Conservation (phyloP, 2,329 filamentous ascomycete species). For the Cladorrhinum sp. region DNA sequence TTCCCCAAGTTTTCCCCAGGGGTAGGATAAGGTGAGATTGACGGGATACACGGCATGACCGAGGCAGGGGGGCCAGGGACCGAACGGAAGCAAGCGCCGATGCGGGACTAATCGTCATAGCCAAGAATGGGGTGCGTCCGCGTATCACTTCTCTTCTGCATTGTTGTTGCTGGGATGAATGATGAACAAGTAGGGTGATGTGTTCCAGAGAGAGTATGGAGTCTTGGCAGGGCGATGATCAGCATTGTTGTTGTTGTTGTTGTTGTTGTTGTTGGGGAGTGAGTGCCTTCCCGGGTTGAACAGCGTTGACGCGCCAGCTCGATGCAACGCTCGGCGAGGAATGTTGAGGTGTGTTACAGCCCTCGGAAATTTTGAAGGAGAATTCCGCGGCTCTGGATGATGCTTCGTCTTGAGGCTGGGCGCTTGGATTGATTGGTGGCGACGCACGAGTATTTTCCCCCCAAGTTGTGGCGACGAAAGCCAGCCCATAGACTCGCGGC, state of each 20-base stretch:
- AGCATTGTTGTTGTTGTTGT: too few relatives aligned
- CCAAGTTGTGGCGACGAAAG: background rate
- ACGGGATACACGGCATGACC: constrained; percentile 15
- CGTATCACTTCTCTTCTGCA: background rate
- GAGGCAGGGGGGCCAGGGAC: constrained; percentile 12
- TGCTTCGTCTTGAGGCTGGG: background rate
- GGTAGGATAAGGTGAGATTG: constrained; percentile 13
- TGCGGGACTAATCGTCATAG: constrained; percentile 5
- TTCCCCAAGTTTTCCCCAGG: constrained; percentile 21
- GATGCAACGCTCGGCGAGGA: constrained; percentile 19
- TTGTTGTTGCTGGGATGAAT: background rate
- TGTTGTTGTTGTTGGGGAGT: background rate
- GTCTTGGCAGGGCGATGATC: background rate
- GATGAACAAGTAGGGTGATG: background rate
- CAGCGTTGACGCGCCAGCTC: constrained; percentile 12
- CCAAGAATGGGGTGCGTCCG: constrained; percentile 8
- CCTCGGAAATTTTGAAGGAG: background rate
- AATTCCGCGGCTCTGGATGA: background rate
- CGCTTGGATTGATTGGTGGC: background rate
- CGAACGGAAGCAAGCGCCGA: constrained; percentile 18
- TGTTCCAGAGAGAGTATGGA: background rate
- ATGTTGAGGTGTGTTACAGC: background rate
- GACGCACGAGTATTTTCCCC: background rate
- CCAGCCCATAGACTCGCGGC: background rate
- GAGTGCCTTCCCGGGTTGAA: background rate